Evolutionary conservation across 78 protist species (phyloP).

Genomic region (Creolimax fragrantissima): DNA sequence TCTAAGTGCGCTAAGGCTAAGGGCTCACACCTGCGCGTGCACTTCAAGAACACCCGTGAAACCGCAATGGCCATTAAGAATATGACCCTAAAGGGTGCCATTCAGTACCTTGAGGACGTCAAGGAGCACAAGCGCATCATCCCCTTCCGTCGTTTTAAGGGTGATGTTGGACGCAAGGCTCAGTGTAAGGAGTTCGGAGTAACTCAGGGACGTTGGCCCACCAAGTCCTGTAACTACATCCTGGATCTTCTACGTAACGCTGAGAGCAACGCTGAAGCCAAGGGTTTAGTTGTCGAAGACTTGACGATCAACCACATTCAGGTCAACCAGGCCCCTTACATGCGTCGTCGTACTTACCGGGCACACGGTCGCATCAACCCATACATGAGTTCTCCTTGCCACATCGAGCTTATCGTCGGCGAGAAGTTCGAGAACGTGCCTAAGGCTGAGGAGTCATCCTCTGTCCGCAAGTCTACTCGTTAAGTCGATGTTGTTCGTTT

Average conservation of each 20-base stretch:
- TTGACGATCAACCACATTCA: conserved; percentile 63
- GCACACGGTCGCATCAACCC: conserved; percentile 97
- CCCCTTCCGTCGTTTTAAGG: conserved; percentile 83
- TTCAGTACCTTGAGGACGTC: conserved; percentile 72
- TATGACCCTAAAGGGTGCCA: conserved; percentile 65
- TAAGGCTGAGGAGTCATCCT: conserved; percentile 20
- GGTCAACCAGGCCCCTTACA: conserved; percentile 81
- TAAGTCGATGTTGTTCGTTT: neutral
- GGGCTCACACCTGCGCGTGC: conserved; percentile 79
- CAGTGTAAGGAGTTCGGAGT: conserved; percentile 66
- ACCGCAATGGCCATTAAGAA: conserved; percentile 79
- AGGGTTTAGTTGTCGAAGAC: conserved; percentile 57
- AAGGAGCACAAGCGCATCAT: conserved; percentile 69
- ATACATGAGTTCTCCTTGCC: conserved; percentile 84
- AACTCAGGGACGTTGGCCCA: conserved; percentile 88
- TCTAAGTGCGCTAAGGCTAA: conserved; percentile 64
- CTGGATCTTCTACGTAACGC: conserved; percentile 75
- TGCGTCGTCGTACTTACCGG: conserved; percentile 89
- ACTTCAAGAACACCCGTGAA: conserved; percentile 97
- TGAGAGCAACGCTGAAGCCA: conserved; percentile 76
- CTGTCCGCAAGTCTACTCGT: conserved; percentile 29
- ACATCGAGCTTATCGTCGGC: conserved; percentile 68
- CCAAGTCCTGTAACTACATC: conserved; percentile 70
- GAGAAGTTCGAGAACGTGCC: conserved; percentile 49
- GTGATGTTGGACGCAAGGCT: conserved; percentile 78